phyloP scores from a whole-genome alignment of 345 rosid species.

The Pistacia vera region DNA sequence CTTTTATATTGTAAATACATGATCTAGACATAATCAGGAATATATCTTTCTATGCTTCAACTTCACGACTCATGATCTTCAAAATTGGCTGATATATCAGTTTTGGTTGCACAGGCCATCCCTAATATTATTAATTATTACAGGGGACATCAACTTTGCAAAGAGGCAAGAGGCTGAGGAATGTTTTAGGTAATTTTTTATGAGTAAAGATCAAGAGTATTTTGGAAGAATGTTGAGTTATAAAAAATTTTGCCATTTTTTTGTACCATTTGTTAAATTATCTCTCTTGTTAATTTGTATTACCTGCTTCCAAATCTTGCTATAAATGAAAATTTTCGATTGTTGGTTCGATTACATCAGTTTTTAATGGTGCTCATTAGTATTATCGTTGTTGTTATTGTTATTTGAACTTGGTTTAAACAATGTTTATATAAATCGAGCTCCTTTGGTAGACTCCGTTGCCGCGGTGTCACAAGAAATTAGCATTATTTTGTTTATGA shows the following conservation, averaged over 20 bases:
- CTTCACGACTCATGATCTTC: background rate
- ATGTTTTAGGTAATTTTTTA: background rate
- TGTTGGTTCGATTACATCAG: background rate
- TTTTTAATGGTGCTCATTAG: background rate
- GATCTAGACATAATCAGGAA: background rate
- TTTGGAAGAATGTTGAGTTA: background rate
- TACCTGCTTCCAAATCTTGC: background rate
- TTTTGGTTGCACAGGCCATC: conserved; percentile 1
- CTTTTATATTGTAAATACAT: no score
- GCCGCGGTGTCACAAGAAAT: no score
- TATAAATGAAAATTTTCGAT: background rate
- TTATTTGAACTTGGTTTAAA: background rate
- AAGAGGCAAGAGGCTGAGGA: background rate
- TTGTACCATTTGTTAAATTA: background rate
- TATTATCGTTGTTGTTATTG: background rate
- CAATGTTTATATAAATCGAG: background rate
- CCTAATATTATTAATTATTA: background rate
- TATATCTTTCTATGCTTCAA: background rate
- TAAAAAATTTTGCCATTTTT: background rate
- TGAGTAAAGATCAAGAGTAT: background rate
- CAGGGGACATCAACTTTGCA: conserved; percentile 1
- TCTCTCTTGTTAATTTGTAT: background rate
- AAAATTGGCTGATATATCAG: background rate
- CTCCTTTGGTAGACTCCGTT: no score
- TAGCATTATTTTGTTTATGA: no score